A percentile compares a stretch with the other conserved stretches of the same genome.
phyloP scores from a whole-genome alignment of 768 basidiomycete genomes.

The Russula abietina region DNA sequence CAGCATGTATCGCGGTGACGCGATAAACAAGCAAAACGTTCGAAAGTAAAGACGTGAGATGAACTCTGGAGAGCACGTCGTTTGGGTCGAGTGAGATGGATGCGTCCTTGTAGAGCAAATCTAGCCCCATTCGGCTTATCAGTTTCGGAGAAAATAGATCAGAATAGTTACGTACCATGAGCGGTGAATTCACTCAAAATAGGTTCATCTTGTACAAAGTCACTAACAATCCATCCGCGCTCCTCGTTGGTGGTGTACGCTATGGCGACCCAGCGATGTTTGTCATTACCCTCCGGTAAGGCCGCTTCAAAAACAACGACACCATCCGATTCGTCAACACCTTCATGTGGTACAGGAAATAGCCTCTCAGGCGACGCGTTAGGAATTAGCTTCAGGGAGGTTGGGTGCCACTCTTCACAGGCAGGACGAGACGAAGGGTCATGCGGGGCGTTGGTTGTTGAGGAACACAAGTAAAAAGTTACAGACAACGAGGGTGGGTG shows the following conservation, averaged over 20 bases:
- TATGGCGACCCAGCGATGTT: constrained; percentile 47
- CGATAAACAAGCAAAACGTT: constrained; percentile 64
- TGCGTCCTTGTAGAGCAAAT: constrained; percentile 17
- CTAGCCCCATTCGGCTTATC: constrained; percentile 7
- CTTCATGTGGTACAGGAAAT: constrained; percentile 65
- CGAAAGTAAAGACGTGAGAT: constrained; percentile 51
- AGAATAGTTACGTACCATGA: constrained; percentile 39
- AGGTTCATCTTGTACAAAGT: constrained; percentile 37
- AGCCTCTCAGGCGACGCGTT: constrained; percentile 44
- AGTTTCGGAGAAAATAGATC: constrained; percentile 8
- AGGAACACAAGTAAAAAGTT: constrained; percentile 44
- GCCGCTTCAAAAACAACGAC: constrained; percentile 57
- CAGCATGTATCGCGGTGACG: constrained; percentile 34
- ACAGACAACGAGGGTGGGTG: constrained; percentile 41
- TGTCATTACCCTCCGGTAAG: constrained; percentile 28
- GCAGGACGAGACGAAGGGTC: constrained; percentile 3
- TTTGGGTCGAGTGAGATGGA: constrained; percentile 33
- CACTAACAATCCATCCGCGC: constrained; percentile 57
- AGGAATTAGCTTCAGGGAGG: constrained; percentile 55
- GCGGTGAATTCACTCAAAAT: constrained; percentile 34
- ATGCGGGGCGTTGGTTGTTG: not conserved
- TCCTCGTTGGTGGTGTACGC: constrained; percentile 45
- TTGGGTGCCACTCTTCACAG: constrained; percentile 34
- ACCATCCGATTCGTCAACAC: constrained; percentile 70
- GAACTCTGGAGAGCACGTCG: constrained; percentile 39